These are phyloP conservation scores for Annona squamosa DNA, from an alignment of 164 flowering plant species.

Conservation along the genomic window DNA sequence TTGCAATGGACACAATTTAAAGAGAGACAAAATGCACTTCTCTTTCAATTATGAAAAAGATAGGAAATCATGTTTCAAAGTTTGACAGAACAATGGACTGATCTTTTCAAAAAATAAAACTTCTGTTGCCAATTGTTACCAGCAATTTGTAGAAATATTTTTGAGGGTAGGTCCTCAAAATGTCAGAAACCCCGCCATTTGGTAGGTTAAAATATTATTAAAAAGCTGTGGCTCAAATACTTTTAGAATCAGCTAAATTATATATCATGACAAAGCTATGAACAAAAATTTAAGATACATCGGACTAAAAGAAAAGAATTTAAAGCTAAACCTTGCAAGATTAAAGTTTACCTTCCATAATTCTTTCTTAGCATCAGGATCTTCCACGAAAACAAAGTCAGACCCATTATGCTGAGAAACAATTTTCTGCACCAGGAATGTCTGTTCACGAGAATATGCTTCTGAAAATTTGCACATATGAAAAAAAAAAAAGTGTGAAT, in stretches of 20 bases:
- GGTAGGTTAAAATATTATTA: neutral
- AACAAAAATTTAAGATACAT: no score
- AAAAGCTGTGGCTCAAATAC: neutral
- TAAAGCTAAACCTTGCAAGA: neutral
- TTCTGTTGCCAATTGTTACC: no score
- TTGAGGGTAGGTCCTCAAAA: no score
- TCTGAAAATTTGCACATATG: constrained; percentile 32
- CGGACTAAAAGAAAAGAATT: neutral
- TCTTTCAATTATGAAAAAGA: no score
- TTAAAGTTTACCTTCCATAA: constrained; percentile 77
- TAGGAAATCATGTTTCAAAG: no score
- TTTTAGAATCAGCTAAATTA: neutral
- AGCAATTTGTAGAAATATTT: no score
- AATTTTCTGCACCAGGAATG: constrained; percentile 76
- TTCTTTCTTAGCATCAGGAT: constrained; percentile 79
- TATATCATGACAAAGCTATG: neutral
- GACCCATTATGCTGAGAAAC: constrained; percentile 80
- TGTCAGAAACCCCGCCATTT: neutral
- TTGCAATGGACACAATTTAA: no score
- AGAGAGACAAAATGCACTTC: no score
- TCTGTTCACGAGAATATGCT: constrained; percentile 93
- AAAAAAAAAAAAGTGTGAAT: neutral
- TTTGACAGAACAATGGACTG: no score
- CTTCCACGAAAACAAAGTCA: constrained; percentile 87
- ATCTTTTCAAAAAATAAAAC: no score